A percentile compares a stretch with the other conserved stretches of the same genome.
Conservation (phyloP, 352 stramenopile genomes). For the Globisporangium yorkense region DNA sequence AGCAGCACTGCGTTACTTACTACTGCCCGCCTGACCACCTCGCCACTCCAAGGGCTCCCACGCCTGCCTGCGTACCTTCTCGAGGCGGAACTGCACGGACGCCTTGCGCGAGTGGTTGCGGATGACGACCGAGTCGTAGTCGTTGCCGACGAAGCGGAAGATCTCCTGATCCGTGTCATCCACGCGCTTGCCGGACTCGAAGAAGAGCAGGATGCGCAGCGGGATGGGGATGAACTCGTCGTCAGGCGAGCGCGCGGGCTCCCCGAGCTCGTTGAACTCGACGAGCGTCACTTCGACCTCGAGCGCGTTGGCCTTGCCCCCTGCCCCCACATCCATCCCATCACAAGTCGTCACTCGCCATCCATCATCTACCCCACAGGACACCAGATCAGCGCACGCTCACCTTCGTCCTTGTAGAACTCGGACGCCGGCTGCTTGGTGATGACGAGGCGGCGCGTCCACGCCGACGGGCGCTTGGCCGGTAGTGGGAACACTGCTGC, state of each 20-base stretch:
- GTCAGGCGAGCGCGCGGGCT: constrained; percentile 53
- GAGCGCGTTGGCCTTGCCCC: constrained; percentile 74
- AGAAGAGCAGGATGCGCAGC: constrained; percentile 74
- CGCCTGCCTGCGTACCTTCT: constrained; percentile 40
- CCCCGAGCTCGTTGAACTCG: constrained; percentile 70
- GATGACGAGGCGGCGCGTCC: constrained; percentile 73
- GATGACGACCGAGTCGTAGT: constrained; percentile 83
- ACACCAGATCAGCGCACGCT: not conserved
- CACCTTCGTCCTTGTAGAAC: constrained; percentile 88
- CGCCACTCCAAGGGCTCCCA: not conserved
- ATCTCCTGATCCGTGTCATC: constrained; percentile 84
- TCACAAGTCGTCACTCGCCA: not conserved
- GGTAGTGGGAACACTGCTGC: not conserved
- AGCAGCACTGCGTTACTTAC: too few species aligned
- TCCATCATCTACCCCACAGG: not conserved
- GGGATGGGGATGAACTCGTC: constrained; percentile 80
- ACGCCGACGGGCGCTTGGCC: constrained; percentile 33
- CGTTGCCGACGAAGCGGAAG: constrained; percentile 81
- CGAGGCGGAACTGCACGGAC: constrained; percentile 72
- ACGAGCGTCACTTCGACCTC: constrained; percentile 77
- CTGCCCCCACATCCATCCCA: constrained; percentile 7
- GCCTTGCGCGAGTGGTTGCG: constrained; percentile 49
- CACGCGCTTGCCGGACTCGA: constrained; percentile 81
- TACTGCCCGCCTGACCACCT: not conserved
- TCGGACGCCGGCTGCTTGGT: constrained; percentile 80